These are phyloP conservation scores for Scenedesmus sp. DNA, from an alignment of 163 green algal species.

Conservation along the genomic window DNA sequence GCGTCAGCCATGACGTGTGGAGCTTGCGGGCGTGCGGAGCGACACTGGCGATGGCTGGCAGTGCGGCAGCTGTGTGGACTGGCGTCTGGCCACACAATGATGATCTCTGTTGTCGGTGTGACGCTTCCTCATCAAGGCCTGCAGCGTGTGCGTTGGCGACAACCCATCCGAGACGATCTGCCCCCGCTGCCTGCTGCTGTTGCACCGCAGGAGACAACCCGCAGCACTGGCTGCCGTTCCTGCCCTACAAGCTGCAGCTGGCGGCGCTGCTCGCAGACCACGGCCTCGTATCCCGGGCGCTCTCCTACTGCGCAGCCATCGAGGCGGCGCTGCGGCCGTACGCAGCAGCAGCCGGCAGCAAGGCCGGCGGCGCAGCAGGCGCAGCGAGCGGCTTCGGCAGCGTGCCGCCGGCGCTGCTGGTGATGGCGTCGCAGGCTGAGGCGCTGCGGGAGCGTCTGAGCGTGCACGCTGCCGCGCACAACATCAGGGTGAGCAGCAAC, in stretches of 20 bases:
- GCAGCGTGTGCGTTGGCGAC: too few species aligned
- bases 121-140: too few species aligned
- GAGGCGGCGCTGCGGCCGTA: conserved; percentile 34
- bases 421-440: conserved; percentile 23
- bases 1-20: too few species aligned
- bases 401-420: conserved; percentile 36
- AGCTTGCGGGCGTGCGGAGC: too few species aligned
- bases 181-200: too few species aligned
- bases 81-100: too few species aligned
- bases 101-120: too few species aligned
- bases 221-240: conserved; percentile 34
- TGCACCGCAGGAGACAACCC: conserved; percentile 9
- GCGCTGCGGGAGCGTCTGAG: conserved; percentile 33
- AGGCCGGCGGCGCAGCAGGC: not conserved
- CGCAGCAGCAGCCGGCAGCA: not conserved
- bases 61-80: too few species aligned
- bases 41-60: too few species aligned
- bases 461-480: conserved; percentile 35
- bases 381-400: not conserved
- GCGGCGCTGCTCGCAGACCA: conserved; percentile 38
- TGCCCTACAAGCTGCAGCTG: conserved; percentile 56
- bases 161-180: too few species aligned
- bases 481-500: conserved; percentile 49
- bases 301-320: conserved; percentile 23
- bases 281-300: conserved; percentile 25